Base-by-base conservation (phyloP, 352 stramenopile species). In the Globisporangium takayamanum region DNA sequence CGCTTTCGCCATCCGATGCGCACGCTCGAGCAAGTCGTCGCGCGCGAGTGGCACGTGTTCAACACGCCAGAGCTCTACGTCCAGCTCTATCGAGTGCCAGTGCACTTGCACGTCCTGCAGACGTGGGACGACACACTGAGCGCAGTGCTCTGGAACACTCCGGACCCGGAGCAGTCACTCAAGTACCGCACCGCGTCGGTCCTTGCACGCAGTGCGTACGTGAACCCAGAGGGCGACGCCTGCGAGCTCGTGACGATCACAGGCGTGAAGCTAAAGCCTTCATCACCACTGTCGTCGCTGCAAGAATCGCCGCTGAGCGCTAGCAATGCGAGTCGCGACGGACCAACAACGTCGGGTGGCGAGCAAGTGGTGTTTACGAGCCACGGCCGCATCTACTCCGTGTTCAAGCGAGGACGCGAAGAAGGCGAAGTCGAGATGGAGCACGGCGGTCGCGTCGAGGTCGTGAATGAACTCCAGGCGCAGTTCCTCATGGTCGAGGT, bases 401-500 rank as follows among this genome's bases (percentile, higher is more conserved):
- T 57, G 7, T 28, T 53, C 25, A 57, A 6, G 41, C 15, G 22
- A 8, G 10, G 26, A 18, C 10, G 0, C 5, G 26, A 46, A 12
- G 20, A 42, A 18, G 20, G 42, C 8, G 53, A 28, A 18, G 26
- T 58, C 42, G 36, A 49, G 22, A 45, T 54, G 42, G 42, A 57
- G 51, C 41, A 58, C 26, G 50, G 58, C 15, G 50, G 58, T 8
- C 22, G 46, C 16, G 28, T 63, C 6, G 52, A 57, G 50, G 46
- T 63, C 44, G 8, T 59, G 58, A 54, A 47, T 12, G 58, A 63
- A 14, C n/a, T 39, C 8, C 33, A 57, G 28, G 57, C 28, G 16
- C 49, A 47, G 39, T 63, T 48, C 50, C 50, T 63, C 49, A 52
- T 57, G 50, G 57, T 63, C 12, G 57, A 57, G 41, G 18, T 63